phyloP scores from a whole-genome alignment of 139 green algal species.

The Chlorella sp. region DNA sequence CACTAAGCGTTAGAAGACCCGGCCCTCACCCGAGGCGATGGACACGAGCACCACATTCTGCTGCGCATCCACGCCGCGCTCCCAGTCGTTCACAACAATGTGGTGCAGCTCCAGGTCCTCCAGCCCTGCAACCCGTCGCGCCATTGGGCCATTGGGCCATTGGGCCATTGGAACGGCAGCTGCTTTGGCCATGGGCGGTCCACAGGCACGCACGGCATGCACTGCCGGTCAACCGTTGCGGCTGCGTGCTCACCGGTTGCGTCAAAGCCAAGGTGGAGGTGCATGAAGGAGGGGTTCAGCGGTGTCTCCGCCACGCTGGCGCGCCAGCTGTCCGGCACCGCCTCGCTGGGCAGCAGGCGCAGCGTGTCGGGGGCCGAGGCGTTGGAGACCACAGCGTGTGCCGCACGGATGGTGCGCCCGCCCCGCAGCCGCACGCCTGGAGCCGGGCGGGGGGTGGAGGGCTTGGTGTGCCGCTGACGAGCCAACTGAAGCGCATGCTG shows the following conservation, averaged over 20 bases:
- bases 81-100: constrained; percentile 95
- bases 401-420: constrained; percentile 38
- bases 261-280: constrained; percentile 95
- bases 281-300: constrained; percentile 92
- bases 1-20: too few species aligned
- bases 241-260: constrained; percentile 67
- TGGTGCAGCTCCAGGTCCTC: constrained; percentile 93
- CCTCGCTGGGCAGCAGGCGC: constrained; percentile 71
- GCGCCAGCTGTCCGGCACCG: constrained; percentile 55
- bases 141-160: too few species aligned
- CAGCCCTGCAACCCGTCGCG: constrained; percentile 58
- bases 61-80: constrained; percentile 73
- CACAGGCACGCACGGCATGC: too few species aligned
- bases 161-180: too few species aligned
- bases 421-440: constrained; percentile 27
- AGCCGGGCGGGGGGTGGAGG: not conserved
- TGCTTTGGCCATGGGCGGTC: too few species aligned
- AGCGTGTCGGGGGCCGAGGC: constrained; percentile 90
- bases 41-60: constrained; percentile 95
- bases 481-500: too few species aligned
- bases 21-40: constrained; percentile 5
- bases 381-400: constrained; percentile 86
- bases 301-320: constrained; percentile 56
- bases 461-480: not conserved
- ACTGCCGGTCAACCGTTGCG: too few species aligned